A percentile compares a stretch with the other conserved stretches of the same genome.
Evolutionary conservation across 1,284 basidiomycete genomes (phyloP).

Genomic region (Rhodotorula sp.): DNA sequence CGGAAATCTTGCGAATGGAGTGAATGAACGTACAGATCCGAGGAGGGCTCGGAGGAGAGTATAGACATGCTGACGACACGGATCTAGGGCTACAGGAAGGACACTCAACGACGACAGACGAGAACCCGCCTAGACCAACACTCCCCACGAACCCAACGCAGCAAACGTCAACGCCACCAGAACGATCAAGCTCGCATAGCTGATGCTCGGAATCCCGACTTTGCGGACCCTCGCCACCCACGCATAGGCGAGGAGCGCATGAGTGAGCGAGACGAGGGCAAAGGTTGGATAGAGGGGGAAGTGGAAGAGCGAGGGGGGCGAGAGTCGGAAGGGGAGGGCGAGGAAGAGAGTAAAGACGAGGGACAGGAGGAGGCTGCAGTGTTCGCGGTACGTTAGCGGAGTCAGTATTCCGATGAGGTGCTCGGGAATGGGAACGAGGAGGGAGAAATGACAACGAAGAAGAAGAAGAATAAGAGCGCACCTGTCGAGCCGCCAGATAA

Average conservation of each 20-base stretch:
- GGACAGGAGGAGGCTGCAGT: constrained; percentile 22
- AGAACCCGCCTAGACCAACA: background rate
- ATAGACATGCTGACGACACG: background rate
- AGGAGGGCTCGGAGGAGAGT: too few relatives aligned
- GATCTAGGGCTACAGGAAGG: background rate
- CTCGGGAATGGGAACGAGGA: background rate
- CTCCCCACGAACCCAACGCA: constrained; percentile 24
- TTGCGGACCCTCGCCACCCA: constrained; percentile 18
- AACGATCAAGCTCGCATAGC: constrained; percentile 18
- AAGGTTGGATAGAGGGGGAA: constrained; percentile 24
- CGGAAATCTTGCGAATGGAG: too few relatives aligned
- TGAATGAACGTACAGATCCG: too few relatives aligned
- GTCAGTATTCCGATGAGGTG: background rate
- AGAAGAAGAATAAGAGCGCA: constrained; percentile 19
- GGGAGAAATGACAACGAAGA: constrained; percentile 13
- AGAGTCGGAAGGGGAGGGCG: constrained; percentile 35
- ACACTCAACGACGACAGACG: background rate
- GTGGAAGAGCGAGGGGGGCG: constrained; percentile 28
- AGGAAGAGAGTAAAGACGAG: constrained; percentile 35
- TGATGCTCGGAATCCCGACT: constrained; percentile 17
- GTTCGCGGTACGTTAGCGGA: too few relatives aligned
- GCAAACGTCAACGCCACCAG: constrained; percentile 16
- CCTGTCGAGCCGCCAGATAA: constrained; percentile 40
- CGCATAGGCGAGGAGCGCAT: constrained; percentile 15
- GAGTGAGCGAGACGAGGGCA: constrained; percentile 9